Evolutionary conservation across 2,329 filamentous ascomycete genomes (phyloP).

Genomic region (Hypoxylon sp.): DNA sequence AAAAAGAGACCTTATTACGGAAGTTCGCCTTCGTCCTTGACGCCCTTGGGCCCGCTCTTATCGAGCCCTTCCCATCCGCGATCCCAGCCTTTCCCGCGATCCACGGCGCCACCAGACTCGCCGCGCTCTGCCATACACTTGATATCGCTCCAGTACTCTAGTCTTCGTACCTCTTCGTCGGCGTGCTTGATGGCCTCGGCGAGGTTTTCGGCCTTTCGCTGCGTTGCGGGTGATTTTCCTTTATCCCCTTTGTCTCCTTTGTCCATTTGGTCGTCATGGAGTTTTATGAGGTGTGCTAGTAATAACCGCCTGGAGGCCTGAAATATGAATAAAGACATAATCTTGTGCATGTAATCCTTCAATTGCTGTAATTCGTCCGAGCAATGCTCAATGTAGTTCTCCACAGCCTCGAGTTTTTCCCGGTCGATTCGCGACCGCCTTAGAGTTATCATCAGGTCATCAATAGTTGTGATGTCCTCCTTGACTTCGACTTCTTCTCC

Average conservation of each 20-base stretch:
- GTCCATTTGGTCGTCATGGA: conserved; percentile 63
- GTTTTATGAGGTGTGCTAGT: conserved; percentile 75
- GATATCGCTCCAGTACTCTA: conserved; percentile 92
- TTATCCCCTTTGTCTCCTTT: conserved; percentile 50
- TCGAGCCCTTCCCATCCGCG: conserved; percentile 66
- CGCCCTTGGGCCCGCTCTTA: conserved; percentile 59
- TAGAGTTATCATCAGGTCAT: conserved; percentile 76
- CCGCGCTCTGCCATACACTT: conserved; percentile 74
- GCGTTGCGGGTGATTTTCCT: conserved; percentile 48
- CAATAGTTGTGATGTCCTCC: conserved; percentile 71
- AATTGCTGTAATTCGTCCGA: conserved; percentile 82
- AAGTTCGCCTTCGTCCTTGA: conserved; percentile 38
- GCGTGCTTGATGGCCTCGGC: conserved; percentile 80
- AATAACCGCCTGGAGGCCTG: conserved; percentile 87
- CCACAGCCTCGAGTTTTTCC: conserved; percentile 88
- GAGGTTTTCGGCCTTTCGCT: conserved; percentile 73
- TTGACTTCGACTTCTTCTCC: conserved; percentile 55
- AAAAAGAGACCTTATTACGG: conserved; percentile 24
- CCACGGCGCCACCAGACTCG: conserved; percentile 61
- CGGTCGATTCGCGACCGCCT: conserved; percentile 83
- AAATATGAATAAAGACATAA: conserved; percentile 90
- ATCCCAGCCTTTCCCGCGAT: conserved; percentile 59
- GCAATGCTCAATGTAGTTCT: conserved; percentile 83
- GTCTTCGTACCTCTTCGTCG: conserved; percentile 81
- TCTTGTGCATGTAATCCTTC: conserved; percentile 81